These are phyloP conservation scores for Ramularia collo-cygni DNA, from an alignment of 2,329 filamentous ascomycete species.

Conservation along the genomic window DNA sequence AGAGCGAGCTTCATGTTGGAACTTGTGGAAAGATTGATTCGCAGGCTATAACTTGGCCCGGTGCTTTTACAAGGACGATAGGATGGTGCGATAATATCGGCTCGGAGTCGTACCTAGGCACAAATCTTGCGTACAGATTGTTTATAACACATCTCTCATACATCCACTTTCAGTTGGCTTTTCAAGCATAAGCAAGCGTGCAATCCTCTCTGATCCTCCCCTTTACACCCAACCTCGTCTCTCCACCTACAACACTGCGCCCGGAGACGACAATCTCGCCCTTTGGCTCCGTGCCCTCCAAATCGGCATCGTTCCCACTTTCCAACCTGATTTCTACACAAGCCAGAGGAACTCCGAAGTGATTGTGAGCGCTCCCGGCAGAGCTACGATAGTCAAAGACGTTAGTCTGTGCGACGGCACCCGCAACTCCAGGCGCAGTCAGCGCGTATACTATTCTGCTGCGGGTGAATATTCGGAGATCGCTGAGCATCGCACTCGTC, in stretches of 20 bases:
- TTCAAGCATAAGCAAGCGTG: too few relatives aligned
- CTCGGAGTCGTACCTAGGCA: too few relatives aligned
- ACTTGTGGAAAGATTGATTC: too few relatives aligned
- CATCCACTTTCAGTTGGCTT: too few relatives aligned
- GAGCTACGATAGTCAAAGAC: slow-evolving; percentile 74
- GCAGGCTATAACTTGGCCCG: too few relatives aligned
- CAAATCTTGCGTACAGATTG: too few relatives aligned
- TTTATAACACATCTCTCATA: too few relatives aligned
- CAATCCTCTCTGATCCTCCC: too few relatives aligned
- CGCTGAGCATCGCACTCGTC: slow-evolving; percentile 63
- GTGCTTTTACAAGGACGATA: too few relatives aligned
- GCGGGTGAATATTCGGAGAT: slow-evolving; percentile 73
- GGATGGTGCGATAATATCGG: too few relatives aligned
- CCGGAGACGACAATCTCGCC: slow-evolving; percentile 59
- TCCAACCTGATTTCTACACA: slow-evolving; percentile 63
- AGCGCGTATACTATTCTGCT: slow-evolving; percentile 81
- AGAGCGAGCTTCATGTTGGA: too few relatives aligned
- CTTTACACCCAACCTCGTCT: slow-evolving; percentile 51
- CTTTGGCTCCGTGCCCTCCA: slow-evolving; percentile 50
- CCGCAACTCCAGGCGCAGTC: slow-evolving; percentile 74
- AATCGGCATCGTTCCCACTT: slow-evolving; percentile 31
- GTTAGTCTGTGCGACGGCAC: slow-evolving; percentile 79
- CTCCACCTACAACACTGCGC: slow-evolving; percentile 63
- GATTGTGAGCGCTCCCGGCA: slow-evolving; percentile 42
- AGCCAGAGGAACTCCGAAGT: slow-evolving; percentile 78